A percentile compares a stretch with the other conserved stretches of the same genome.
These are phyloP conservation scores for Lachnellula willkommii DNA, from an alignment of 2,329 filamentous ascomycete genomes.

Conservation along the genomic window DNA sequence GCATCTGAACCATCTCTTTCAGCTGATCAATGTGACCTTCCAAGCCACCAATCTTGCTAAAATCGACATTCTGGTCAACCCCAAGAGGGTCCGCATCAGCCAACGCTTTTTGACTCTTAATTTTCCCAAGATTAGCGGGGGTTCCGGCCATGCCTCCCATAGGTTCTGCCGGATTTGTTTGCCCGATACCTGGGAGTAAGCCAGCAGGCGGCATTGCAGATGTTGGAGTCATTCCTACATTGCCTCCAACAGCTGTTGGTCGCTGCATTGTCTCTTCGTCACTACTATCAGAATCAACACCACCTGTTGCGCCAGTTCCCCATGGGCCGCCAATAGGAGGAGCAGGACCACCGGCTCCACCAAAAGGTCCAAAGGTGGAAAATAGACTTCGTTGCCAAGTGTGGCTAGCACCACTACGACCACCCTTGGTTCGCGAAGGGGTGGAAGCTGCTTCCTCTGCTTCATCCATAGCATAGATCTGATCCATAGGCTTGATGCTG, in stretches of 20 bases:
- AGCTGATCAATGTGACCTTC: slow-evolving; percentile 93
- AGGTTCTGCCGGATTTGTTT: slow-evolving; percentile 52
- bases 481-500: slow-evolving; percentile 72
- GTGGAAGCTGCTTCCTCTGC: slow-evolving; percentile 63
- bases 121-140: slow-evolving; percentile 81
- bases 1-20: slow-evolving; percentile 97
- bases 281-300: slow-evolving; percentile 90
- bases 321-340: slow-evolving; percentile 57
- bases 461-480: slow-evolving; percentile 66
- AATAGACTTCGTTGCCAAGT: slow-evolving; percentile 76
- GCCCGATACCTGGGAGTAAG: slow-evolving; percentile 45
- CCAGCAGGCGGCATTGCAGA: slow-evolving; percentile 46
- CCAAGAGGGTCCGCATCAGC: slow-evolving; percentile 93
- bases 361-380: slow-evolving; percentile 89
- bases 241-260: slow-evolving; percentile 53
- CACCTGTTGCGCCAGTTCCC: slow-evolving; percentile 68
- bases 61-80: slow-evolving; percentile 86
- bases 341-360: slow-evolving; percentile 65
- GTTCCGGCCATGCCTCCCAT: slow-evolving; percentile 52
- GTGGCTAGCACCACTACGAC: slow-evolving; percentile 41
- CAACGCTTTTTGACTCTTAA: slow-evolving; percentile 86
- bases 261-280: slow-evolving; percentile 80
- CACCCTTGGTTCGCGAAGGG: slow-evolving; percentile 62
- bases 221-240: slow-evolving; percentile 59
- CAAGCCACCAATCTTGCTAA: slow-evolving; percentile 88